Conservation (phyloP, 768 basidiomycete species). For the Tephrocybe sp. region DNA sequence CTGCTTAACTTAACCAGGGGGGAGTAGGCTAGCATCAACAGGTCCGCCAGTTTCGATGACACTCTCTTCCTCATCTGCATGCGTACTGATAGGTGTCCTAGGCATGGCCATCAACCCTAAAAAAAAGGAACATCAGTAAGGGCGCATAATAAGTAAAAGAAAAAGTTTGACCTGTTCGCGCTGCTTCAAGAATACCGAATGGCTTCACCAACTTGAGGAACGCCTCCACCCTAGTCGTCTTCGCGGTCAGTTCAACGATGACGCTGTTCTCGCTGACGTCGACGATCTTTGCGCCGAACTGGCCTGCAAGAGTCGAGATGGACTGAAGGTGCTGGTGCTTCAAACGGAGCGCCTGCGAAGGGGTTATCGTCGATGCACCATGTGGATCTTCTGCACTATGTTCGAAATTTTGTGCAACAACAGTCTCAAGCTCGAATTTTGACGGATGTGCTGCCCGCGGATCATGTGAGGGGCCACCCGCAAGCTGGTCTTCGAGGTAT, state of each 20-base stretch:
- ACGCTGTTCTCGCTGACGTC: conserved; percentile 95
- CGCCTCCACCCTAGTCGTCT: conserved; percentile 88
- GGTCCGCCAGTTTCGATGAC: conserved; percentile 38
- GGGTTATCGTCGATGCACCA: conserved; percentile 53
- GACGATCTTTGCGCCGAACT: conserved; percentile 92
- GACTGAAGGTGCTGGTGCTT: conserved; percentile 90
- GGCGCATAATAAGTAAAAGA: not conserved
- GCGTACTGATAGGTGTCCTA: conserved; percentile 76
- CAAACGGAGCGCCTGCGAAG: conserved; percentile 83
- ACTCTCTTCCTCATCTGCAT: conserved; percentile 32
- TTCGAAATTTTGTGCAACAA: conserved; percentile 79
- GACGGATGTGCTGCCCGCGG: conserved; percentile 48
- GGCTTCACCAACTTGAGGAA: conserved; percentile 91
- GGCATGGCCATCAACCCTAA: conserved; percentile 98
- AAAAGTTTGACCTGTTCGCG: conserved; percentile 71
- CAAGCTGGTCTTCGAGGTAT: conserved; percentile 90
- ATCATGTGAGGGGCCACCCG: conserved; percentile 82
- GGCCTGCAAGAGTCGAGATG: conserved; percentile 78
- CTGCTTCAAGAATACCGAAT: conserved; percentile 94
- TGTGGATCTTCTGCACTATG: conserved; percentile 41
- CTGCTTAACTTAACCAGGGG: conserved; percentile 70
- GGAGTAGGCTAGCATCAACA: conserved; percentile 91
- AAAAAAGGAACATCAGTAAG: conserved; percentile 5
- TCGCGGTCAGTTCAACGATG: conserved; percentile 93
- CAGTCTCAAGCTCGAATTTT: conserved; percentile 71